phyloP scores from a whole-genome alignment of 306 rosid species.

The Canavalia gladiata region DNA sequence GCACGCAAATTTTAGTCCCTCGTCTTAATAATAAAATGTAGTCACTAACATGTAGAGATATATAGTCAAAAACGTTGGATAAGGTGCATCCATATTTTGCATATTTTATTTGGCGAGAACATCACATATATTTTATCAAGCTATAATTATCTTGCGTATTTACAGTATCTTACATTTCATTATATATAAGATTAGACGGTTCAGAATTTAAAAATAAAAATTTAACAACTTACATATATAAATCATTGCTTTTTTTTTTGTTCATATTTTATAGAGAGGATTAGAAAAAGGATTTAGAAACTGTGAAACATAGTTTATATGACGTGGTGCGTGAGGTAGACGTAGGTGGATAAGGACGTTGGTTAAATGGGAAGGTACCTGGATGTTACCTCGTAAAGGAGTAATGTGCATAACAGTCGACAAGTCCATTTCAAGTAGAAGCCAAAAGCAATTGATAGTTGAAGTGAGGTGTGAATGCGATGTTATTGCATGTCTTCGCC shows the following conservation, averaged over 20 bases:
- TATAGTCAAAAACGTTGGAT: slow-evolving; percentile 33
- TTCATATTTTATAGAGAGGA: neutral
- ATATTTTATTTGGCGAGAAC: slow-evolving; percentile 4
- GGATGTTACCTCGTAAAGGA: slow-evolving; percentile 54
- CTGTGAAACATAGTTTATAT: slow-evolving; percentile 17
- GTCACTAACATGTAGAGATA: neutral
- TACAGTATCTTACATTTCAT: no score
- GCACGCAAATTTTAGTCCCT: no score
- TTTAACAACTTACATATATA: no score
- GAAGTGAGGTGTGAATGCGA: neutral
- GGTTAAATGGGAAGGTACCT: slow-evolving; percentile 55
- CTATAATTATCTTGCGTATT: no score
- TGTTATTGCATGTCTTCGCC: slow-evolving; percentile 3
- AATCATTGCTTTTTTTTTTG: no score
- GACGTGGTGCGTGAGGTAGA: slow-evolving; percentile 50
- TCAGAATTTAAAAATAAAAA: no score
- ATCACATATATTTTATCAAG: neutral
- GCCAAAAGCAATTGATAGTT: neutral
- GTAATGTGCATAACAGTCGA: slow-evolving; percentile 12
- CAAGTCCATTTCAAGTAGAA: neutral
- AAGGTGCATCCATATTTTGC: neutral
- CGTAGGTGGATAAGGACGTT: slow-evolving; percentile 43
- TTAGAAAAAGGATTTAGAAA: slow-evolving; percentile 11
- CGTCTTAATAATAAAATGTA: neutral
- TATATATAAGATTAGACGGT: no score